Base-by-base conservation (phyloP, 805 yeast species). In the Cyberlindnera samutprakarnensis region DNA sequence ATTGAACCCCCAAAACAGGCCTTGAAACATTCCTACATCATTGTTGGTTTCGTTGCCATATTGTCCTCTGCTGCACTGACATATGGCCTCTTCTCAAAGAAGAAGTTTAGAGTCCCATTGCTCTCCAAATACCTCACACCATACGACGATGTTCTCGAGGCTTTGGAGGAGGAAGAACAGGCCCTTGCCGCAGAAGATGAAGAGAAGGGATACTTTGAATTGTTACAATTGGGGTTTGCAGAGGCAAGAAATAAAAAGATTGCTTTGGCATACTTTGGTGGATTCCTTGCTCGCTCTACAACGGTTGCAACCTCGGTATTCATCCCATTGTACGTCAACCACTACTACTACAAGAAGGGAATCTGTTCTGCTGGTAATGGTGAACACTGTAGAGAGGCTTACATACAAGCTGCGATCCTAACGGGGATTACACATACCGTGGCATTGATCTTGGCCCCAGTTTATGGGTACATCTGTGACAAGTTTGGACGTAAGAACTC, bases 381-480 rank as follows among this genome's bases (percentile, higher is more conserved):
- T 47, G 33, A 59, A 45, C 47, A 64, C 16, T 78, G 87, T 46
- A 66, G 68, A 31, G 79, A 76, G 24, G 85, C 82, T 0, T 78
- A 74, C 41, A 61, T 76, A 7, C 66, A 70, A 37, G 72, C 85
- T 13, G 83, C 86, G 1, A 75, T 80, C 26, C 55, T 80, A 19
- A 70, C 82, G 1, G 90, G 90, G 7, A 67, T 78, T n/a, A 63
- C 75, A 4, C 78, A 78, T 41, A 60, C 74, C 0, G 61, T 67
- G 16, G 69, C 79, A 2, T 56, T 80, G 16, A n/a, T 74, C 0
- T 60, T 69, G 27, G 78, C 87, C 0, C 88, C 87, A 11, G 17
- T 75, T 3, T 71, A 76, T 65, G 88, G 87, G 3, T 46, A 62
- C 30, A 44, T 72, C n/a, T 64, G 74, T 15, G 85, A 78, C 49